phyloP scores from a whole-genome alignment of 2,329 filamentous ascomycete genomes.

The Fusarium cyanostomum region DNA sequence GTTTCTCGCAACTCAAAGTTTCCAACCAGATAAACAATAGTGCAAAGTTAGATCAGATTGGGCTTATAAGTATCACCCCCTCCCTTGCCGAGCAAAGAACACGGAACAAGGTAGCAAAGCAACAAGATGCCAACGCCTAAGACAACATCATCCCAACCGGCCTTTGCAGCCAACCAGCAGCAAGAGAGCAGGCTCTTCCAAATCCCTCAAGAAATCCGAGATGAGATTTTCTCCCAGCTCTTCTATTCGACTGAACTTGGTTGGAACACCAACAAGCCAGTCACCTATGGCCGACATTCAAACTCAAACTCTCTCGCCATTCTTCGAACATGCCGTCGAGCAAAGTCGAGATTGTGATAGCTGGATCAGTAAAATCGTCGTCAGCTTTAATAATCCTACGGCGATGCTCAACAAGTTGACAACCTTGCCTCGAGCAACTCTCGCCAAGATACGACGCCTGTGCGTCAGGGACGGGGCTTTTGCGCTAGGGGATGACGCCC shows the following conservation, averaged over 20 bases:
- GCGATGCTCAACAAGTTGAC: slow-evolving; percentile 15
- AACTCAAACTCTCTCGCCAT: slow-evolving; percentile 15
- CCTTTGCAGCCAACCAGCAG: neutral
- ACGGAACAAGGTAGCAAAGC: too few species aligned
- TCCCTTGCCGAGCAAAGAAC: too few species aligned
- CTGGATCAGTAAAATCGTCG: slow-evolving; percentile 14
- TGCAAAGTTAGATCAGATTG: too few species aligned
- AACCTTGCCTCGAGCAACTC: neutral
- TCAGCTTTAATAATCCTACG: slow-evolving; percentile 10
- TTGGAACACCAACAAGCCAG: too few species aligned
- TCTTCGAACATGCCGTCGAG: slow-evolving; percentile 13
- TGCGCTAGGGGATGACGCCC: too few species aligned
- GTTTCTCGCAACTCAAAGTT: too few species aligned
- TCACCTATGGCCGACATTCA: neutral
- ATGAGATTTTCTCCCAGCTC: neutral
- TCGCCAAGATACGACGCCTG: slow-evolving; percentile 8
- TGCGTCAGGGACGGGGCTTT: neutral
- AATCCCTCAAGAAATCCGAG: slow-evolving; percentile 6
- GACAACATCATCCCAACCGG: too few species aligned
- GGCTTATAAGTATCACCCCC: too few species aligned
- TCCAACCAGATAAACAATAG: too few species aligned
- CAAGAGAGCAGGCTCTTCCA: neutral
- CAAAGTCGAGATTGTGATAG: slow-evolving; percentile 16
- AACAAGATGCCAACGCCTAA: too few species aligned
- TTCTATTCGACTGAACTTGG: neutral